Percentiles rank a stretch among this genome's conserved stretches.
These are phyloP conservation scores for Globisporangium paddicum DNA, from an alignment of 352 stramenopile species.

Conservation along the genomic window DNA sequence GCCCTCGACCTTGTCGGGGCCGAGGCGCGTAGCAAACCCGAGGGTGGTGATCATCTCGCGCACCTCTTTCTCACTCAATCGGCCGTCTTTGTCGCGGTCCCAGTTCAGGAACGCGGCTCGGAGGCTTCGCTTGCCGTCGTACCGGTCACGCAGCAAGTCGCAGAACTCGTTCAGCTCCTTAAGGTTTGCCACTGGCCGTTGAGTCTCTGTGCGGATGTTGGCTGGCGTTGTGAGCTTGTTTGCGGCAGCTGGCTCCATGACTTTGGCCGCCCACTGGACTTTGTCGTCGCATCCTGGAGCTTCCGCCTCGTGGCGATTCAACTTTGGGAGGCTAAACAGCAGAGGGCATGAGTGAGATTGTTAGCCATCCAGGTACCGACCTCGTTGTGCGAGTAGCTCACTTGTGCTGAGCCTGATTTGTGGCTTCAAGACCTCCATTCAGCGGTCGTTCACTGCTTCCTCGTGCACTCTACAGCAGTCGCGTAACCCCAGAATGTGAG, in stretches of 20 bases:
- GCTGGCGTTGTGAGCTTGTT: background rate
- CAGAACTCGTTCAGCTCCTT: constrained; percentile 31
- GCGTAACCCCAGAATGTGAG: no score
- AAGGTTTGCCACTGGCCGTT: background rate
- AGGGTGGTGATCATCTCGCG: constrained; percentile 38
- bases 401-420: background rate
- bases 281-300: background rate
- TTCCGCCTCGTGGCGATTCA: constrained; percentile 2
- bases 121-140: constrained; percentile 51
- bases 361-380: no score
- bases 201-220: background rate
- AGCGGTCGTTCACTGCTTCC: constrained; percentile 11
- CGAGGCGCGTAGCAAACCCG: constrained; percentile 29
- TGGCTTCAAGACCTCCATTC: background rate
- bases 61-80: constrained; percentile 30
- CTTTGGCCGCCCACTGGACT: constrained; percentile 40
- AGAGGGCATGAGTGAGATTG: no score
- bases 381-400: background rate
- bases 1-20: constrained; percentile 26
- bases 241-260: background rate
- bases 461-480: constrained; percentile 22
- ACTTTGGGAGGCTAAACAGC: constrained; percentile 1
- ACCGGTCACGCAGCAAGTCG: constrained; percentile 41
- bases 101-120: constrained; percentile 53
- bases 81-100: constrained; percentile 52